These are phyloP conservation scores for Aspergillus neoniger DNA, from an alignment of 2,329 filamentous ascomycete genomes.

Conservation along the genomic window DNA sequence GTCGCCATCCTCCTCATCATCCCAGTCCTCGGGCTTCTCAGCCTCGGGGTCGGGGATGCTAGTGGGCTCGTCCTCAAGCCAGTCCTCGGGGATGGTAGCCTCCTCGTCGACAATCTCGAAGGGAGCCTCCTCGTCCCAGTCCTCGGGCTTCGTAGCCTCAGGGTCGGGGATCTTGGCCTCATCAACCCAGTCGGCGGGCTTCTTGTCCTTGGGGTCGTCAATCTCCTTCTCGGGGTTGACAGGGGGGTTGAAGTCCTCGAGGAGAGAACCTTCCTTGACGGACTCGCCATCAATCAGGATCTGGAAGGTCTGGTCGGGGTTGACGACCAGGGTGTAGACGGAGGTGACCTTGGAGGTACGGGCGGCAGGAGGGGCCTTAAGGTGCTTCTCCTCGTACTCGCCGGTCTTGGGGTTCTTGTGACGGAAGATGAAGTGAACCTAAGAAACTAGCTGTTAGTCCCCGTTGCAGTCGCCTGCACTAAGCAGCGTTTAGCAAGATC, in stretches of 20 bases:
- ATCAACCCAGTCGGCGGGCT: constrained; percentile 96
- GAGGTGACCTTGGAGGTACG: constrained; percentile 88
- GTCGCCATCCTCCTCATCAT: constrained; percentile 98
- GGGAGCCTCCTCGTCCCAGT: constrained; percentile 98
- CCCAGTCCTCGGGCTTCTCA: constrained; percentile 98
- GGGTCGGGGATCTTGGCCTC: constrained; percentile 88
- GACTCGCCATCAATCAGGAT: constrained; percentile 89
- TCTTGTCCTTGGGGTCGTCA: constrained; percentile 87
- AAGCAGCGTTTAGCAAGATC: not conserved
- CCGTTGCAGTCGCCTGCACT: not conserved
- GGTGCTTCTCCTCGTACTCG: constrained; percentile 99
- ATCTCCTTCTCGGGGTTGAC: constrained; percentile 96
- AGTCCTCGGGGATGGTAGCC: constrained; percentile 88
- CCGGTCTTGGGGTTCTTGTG: constrained; percentile 99
- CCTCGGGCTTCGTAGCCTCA: constrained; percentile 91
- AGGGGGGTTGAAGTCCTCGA: constrained; percentile 90
- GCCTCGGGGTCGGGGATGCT: constrained; percentile 90
- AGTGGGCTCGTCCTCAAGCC: constrained; percentile 85
- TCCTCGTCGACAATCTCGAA: constrained; percentile 95
- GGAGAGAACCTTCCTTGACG: constrained; percentile 83
- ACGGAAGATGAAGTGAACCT: constrained; percentile 94
- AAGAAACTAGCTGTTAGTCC: constrained; percentile 18
- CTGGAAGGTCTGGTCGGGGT: constrained; percentile 92
- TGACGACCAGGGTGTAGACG: constrained; percentile 95
- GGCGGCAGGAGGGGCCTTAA: constrained; percentile 78